Base-by-base conservation (phyloP, 2,329 filamentous ascomycete genomes). In the Pseudocercospora musae region DNA sequence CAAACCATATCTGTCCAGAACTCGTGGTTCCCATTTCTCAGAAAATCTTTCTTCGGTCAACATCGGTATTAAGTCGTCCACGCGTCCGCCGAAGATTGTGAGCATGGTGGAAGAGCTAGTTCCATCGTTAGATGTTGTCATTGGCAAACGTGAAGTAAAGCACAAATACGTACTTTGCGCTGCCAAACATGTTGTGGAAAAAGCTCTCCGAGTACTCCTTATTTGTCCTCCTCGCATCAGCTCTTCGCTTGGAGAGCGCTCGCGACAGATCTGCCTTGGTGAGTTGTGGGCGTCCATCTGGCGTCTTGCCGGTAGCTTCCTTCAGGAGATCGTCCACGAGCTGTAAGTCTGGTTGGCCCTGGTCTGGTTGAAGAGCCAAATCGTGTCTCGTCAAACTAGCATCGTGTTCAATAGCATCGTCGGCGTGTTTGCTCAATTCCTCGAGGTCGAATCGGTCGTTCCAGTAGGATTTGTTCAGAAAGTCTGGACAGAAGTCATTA, bases 61-160 rank as follows among this genome's bases (percentile, higher is more conserved):
- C 76, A 78, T 79, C 0, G 76, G 74, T 10, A 62, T 71, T 8
- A 79, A 67, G 60, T 79, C 77, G 27, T 74, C 66, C 31, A 78
- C 69, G 1, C 68, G 67, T 18, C 77, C 77, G 48, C 73, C 77
- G 42, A 78, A 79, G 31, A 79, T 74, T 0, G 76, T 78, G 44
- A 79, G 70, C 77, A 78, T 79, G 20, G 76, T 78, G 1, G 76
- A 76, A 8, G 76, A 78, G 60, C 76, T 79, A n/a, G 37, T 8
- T 31, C 1, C 20, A 25, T 40, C 9, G 54, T 64, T 42, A 66
- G 58, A 20, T 13, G 15, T 25, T 40, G 37, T 40, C 37, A 6
- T 40, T 40, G 10, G 50, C n/a, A 58, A 18, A 29, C 6, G 20
- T 48, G 27, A 11, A 42, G 33, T 52, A 23, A 13, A 6, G 49